Base-by-base conservation (phyloP, 2,329 filamentous ascomycete genomes). In the Fusarium sp. region DNA sequence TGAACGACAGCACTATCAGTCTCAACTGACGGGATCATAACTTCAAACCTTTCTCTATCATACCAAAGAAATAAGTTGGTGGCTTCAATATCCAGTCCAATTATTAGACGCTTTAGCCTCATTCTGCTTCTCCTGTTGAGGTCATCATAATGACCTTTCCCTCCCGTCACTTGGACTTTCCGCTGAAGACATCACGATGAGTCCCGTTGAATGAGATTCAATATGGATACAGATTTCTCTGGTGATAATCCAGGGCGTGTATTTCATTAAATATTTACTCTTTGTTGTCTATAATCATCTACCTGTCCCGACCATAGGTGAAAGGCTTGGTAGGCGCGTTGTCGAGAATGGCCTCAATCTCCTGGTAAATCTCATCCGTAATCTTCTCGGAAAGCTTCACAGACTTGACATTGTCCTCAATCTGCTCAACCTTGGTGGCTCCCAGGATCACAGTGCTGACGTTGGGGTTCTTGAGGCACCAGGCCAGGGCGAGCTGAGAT, bases 401-500 rank as follows among this genome's bases (percentile, higher is more conserved):
- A 0, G 77, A 76, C 68, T 77, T 78, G 66, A 73, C 67, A 43
- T 78, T 78, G 1, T 78, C 76, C 60, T 76, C 71, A 6, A 79
- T 75, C 71, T 79, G 78, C 62, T 72, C 68, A 35, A 76, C 67
- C 66, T 79, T 79, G 48, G 77, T 79, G 10, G 78, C 78, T 8
- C 78, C 78, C 4, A 79, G 64, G n/a, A 79, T 79, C 1, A 79
- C 74, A n/a, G 76, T 79, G 75, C 77, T 79, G 27, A 79, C 78
- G 4, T 79, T 79, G 32, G 72, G 73, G 66, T 79, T 79, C 66
- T 77, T 79, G 50, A 76, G 64, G 0, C 67, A 68, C 78, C 78
- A 79, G 5, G 78, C 78, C 20, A 79, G 69, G 4, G 78, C 68
- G 1, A 79, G 74, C 45, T 79, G 77, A 0, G 77, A 69, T 14